Conservation (phyloP, 1,284 basidiomycete genomes). For the Garcileccinum viscosum region DNA sequence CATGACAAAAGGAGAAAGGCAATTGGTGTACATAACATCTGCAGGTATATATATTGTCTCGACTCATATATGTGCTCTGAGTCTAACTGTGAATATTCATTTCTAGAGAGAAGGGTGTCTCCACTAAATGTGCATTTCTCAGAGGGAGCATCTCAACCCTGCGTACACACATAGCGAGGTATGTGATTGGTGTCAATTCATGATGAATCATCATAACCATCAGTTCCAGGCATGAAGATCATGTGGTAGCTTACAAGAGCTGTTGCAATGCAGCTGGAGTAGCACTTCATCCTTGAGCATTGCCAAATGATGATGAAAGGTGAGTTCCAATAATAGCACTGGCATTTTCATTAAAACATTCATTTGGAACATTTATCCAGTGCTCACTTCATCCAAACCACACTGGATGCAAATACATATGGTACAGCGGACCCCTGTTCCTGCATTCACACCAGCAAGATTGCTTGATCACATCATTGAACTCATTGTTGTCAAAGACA, state of each 20-base stretch:
- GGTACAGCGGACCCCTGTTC: neutral
- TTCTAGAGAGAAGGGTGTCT: neutral
- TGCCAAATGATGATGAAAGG: neutral
- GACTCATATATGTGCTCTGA: neutral
- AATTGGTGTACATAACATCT: neutral
- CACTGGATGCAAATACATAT: neutral
- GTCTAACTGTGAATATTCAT: neutral
- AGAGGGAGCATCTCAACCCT: neutral
- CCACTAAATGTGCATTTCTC: neutral
- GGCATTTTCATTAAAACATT: neutral
- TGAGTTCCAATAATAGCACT: neutral
- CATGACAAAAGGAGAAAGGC: neutral
- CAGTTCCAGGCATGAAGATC: neutral
- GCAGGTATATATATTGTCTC: neutral
- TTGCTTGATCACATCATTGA: neutral
- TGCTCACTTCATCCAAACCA: neutral
- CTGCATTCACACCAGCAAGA: neutral
- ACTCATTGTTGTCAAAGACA: neutral
- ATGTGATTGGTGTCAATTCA: neutral
- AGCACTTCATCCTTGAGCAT: neutral
- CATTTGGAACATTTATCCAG: neutral
- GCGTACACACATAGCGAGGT: neutral
- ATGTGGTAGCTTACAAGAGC: neutral
- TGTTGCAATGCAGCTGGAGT: neutral
- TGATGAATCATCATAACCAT: neutral